phyloP scores from a whole-genome alignment of 73 alveolate genomes.

The Stentor coeruleus region DNA sequence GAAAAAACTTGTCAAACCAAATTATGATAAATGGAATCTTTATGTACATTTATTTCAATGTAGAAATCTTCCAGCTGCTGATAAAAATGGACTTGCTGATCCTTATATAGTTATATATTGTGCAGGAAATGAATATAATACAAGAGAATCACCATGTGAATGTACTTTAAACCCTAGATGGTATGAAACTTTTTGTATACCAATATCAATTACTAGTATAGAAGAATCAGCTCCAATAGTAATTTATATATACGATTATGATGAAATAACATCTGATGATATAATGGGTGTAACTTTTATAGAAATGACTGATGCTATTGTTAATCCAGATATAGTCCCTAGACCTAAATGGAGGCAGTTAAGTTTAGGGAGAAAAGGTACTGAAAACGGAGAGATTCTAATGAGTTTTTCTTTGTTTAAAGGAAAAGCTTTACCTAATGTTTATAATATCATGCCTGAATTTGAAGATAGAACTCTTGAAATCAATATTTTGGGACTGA shows the following conservation, averaged over 20 bases:
- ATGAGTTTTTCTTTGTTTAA: constrained; percentile 48
- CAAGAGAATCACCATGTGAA: constrained; percentile 26
- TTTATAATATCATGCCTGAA: constrained; percentile 38
- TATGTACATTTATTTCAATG: constrained; percentile 44
- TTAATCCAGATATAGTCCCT: constrained; percentile 33
- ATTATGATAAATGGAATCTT: constrained; percentile 27
- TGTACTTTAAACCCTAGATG: constrained; percentile 54
- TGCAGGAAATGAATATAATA: constrained; percentile 21
- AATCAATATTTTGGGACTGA: constrained; percentile 73
- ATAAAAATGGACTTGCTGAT: constrained; percentile 51
- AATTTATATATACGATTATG: constrained; percentile 45
- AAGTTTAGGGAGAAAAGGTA: constrained; percentile 54
- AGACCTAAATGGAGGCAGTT: constrained; percentile 72
- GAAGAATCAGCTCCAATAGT: constrained; percentile 60
- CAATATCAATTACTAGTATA: constrained; percentile 28
- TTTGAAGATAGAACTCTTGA: constrained; percentile 60
- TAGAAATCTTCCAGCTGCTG: constrained; percentile 61
- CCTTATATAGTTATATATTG: constrained; percentile 48
- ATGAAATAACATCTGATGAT: constrained; percentile 44
- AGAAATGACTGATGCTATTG: constrained; percentile 22
- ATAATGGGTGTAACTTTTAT: constrained; percentile 47
- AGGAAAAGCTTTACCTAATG: constrained; percentile 35
- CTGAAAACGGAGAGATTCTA: constrained; percentile 69
- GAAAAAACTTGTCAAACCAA: constrained; percentile 34
- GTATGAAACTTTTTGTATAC: constrained; percentile 48